These are phyloP conservation scores for Tilletia indica DNA, from an alignment of 1,284 basidiomycete genomes.

Conservation along the genomic window DNA sequence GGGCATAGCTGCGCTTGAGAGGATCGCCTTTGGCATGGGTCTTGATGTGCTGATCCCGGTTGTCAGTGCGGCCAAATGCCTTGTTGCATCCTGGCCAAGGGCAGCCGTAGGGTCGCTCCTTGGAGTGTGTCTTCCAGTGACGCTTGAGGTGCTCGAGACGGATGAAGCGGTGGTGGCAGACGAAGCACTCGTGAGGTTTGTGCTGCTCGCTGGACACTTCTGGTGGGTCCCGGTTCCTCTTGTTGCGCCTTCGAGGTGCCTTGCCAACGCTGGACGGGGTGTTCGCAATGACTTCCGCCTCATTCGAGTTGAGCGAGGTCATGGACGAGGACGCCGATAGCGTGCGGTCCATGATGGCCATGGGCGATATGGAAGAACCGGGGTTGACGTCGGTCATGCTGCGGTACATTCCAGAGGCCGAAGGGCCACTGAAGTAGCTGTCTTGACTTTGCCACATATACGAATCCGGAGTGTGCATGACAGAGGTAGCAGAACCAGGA, in stretches of 20 bases:
- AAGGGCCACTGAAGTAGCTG: neutral
- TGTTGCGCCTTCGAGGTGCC: slow-evolving; percentile 31
- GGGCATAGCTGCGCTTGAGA: neutral
- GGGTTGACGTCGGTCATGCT: slow-evolving; percentile 2
- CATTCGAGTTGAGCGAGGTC: neutral
- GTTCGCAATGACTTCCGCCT: neutral
- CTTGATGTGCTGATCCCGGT: slow-evolving; percentile 54
- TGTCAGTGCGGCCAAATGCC: slow-evolving; percentile 53
- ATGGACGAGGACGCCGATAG: slow-evolving; percentile 1
- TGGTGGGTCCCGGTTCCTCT: slow-evolving; percentile 43
- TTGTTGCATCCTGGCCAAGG: slow-evolving; percentile 52
- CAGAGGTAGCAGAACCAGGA: neutral
- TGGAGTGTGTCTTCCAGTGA: slow-evolving; percentile 54
- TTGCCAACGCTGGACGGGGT: slow-evolving; percentile 20
- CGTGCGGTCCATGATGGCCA: slow-evolving; percentile 11
- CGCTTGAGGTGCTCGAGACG: slow-evolving; percentile 55
- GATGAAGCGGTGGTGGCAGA: slow-evolving; percentile 52
- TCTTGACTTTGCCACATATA: slow-evolving; percentile 7
- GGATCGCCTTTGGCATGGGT: slow-evolving; percentile 45
- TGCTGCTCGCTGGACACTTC: slow-evolving; percentile 53
- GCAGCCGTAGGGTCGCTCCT: slow-evolving; percentile 52
- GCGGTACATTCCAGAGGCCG: neutral
- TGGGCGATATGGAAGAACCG: slow-evolving; percentile 12
- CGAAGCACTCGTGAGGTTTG: slow-evolving; percentile 54
- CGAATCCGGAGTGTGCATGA: neutral